Evolutionary conservation across 345 rosid genomes (phyloP), one percentile per base, ranked within the genome.

Genomic region (Eucalyptus marginata): DNA sequence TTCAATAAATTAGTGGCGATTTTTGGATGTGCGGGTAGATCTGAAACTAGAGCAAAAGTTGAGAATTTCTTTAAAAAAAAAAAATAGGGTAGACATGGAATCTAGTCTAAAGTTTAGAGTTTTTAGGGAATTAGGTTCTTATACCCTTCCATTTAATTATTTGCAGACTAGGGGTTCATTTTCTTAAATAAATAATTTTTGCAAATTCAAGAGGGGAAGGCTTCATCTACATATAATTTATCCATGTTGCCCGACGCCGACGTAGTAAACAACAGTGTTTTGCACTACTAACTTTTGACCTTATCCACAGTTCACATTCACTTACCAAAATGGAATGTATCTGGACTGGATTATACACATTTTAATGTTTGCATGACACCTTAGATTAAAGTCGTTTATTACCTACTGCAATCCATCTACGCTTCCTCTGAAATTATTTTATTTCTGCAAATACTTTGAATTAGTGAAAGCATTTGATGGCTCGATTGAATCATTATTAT

Each of bases 41-140:
- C 2, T 7, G 1, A 7, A 8, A n/a, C 18, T 14, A n/a, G 9
- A 64, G 36, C 3, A 4, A 14, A 6, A 7, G 3, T 64, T 64
- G 5, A 29, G 66, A 25, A 25, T 58, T 58, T 11, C 5, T 58
- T 58, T 58, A 0, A 24, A 22, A 56, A 58, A 24, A 56, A 58
- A 24, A 29, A 29, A 29, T 6, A 6, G 8, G 71, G 13, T 0
- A 14, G 17, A 64, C 2, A 3, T 64, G 36, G 17, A n/a, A n/a
- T n/a, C 24, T 14, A 2, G 33, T 64, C 3, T 14, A n/a, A 64
- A 64, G 36, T 64, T 13, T 0, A 14, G 40, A n/a, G 36, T 29
- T 64, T n/a, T 64, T 29, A 64, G 18, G 76, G 18, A n/a, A n/a
- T 64, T 64, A n/a, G 36, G 36, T 7, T 17, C 10, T 7, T 14